Percentiles rank a stretch among this genome's conserved stretches.
Conservation (phyloP, 2,329 filamentous ascomycete genomes). For the Rachicladosporium sp. region DNA sequence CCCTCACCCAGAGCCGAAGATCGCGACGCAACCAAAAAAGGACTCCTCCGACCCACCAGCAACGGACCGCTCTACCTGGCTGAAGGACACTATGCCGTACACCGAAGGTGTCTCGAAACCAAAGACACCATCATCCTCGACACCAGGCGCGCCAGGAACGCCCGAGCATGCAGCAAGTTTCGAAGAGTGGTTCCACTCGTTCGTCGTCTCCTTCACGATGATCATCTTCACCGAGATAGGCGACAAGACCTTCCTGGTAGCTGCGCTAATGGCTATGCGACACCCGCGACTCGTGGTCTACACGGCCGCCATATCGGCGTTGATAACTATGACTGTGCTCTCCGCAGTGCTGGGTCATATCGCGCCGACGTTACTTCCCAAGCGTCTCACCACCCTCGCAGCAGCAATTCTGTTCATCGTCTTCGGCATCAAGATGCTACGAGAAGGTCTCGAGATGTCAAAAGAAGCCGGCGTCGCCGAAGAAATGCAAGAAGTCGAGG, state of each 20-base stretch:
- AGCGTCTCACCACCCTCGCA: slow-evolving; percentile 78
- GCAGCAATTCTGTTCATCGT: slow-evolving; percentile 77
- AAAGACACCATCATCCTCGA: slow-evolving; percentile 19
- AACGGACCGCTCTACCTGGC: slow-evolving; percentile 10
- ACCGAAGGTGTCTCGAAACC: slow-evolving; percentile 22
- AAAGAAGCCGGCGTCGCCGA: slow-evolving; percentile 84
- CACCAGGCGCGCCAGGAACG: slow-evolving; percentile 11
- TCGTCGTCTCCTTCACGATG: slow-evolving; percentile 87
- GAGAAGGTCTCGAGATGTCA: slow-evolving; percentile 80
- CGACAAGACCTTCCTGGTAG: slow-evolving; percentile 96
- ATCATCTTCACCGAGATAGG: slow-evolving; percentile 94
- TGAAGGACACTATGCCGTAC: slow-evolving; percentile 26
- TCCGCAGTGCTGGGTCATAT: slow-evolving; percentile 88
- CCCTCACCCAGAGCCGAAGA: slow-evolving; percentile 51
- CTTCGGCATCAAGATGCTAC: slow-evolving; percentile 73
- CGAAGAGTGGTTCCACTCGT: slow-evolving; percentile 56
- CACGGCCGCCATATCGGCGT: slow-evolving; percentile 79
- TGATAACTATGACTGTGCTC: slow-evolving; percentile 84
- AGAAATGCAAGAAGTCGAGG: slow-evolving; percentile 95
- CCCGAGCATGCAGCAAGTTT: slow-evolving; percentile 10
- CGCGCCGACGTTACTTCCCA: slow-evolving; percentile 78
- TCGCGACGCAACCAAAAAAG: slow-evolving; percentile 12
- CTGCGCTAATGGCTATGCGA: slow-evolving; percentile 99
- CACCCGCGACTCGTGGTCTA: slow-evolving; percentile 90
- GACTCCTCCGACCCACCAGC: slow-evolving; percentile 1